Percentiles rank a stretch among this genome's conserved stretches.
These are phyloP conservation scores for Delonix regia DNA, from an alignment of 306 rosid species.

Conservation along the genomic window DNA sequence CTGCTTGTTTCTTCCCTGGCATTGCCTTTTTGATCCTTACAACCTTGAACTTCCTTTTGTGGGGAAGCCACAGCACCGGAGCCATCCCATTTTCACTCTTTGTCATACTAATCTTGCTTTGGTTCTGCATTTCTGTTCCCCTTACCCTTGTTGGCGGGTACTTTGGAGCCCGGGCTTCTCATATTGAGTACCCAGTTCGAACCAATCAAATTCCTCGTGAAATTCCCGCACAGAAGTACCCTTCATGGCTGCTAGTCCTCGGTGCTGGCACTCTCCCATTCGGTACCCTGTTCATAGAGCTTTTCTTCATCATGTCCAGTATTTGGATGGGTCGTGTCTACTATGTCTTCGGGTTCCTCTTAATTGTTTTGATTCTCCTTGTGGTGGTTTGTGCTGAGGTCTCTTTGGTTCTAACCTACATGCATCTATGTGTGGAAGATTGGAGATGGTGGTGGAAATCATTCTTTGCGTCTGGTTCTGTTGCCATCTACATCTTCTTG, in stretches of 20 bases:
- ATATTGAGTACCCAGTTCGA: background rate
- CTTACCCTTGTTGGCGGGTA: background rate
- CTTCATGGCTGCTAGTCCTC: background rate
- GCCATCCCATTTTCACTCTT: conserved; percentile 78
- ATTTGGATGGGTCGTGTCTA: conserved; percentile 8
- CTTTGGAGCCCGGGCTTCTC: conserved; percentile 1
- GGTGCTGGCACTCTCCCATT: conserved; percentile 1
- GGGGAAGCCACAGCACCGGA: conserved; percentile 89
- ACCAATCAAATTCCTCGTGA: conserved; percentile 9
- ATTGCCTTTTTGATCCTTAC: conserved; percentile 76
- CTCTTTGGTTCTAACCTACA: background rate
- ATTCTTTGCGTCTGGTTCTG: background rate
- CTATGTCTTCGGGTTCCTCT: conserved; percentile 2
- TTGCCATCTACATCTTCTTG: conserved; percentile 7
- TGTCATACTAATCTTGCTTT: conserved; percentile 61
- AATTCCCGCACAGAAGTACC: background rate
- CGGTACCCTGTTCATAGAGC: background rate
- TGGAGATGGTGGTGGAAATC: conserved; percentile 19
- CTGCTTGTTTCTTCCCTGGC: conserved; percentile 86
- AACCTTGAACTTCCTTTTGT: conserved; percentile 67
- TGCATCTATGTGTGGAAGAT: conserved; percentile 6
- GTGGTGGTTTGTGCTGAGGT: conserved; percentile 13
- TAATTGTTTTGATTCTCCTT: background rate
- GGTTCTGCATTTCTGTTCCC: conserved; percentile 16
- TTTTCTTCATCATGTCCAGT: conserved; percentile 14